Percentiles rank a stretch among this genome's conserved stretches.
Evolutionary conservation across 2,329 filamentous ascomycete species (phyloP).

Genomic region (Talaromyces marneffei): DNA sequence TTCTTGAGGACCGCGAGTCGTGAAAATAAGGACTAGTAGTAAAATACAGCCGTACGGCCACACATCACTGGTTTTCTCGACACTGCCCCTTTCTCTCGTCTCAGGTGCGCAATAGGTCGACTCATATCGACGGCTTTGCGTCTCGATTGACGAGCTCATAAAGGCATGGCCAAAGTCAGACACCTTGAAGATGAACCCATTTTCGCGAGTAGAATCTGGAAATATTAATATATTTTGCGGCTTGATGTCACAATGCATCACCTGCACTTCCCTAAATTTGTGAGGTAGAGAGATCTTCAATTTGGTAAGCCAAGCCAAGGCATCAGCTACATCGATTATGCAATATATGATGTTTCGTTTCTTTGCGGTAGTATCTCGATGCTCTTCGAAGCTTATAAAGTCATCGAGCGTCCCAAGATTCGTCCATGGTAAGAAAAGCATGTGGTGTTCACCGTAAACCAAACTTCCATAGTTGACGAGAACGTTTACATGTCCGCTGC

Average conservation of each 20-base stretch:
- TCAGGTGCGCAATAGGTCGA: neutral
- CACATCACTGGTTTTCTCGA: neutral
- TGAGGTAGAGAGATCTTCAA: neutral
- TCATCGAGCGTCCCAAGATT: neutral
- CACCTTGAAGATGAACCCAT: neutral
- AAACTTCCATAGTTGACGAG: neutral
- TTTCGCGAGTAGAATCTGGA: neutral
- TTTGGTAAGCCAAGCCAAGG: neutral
- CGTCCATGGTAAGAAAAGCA: neutral
- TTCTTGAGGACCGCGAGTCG: neutral
- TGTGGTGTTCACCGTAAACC: neutral
- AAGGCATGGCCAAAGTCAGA: neutral
- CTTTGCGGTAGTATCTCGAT: neutral
- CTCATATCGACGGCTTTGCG: neutral
- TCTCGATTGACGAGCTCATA: neutral
- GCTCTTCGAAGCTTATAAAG: neutral
- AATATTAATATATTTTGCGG: neutral
- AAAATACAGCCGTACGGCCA: neutral
- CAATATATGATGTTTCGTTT: neutral
- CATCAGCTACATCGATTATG: neutral
- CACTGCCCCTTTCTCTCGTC: neutral
- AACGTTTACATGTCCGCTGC: neutral
- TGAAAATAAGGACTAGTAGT: neutral
- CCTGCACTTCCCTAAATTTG: neutral
- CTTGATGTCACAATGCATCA: neutral